Evolutionary conservation across 2,329 filamentous ascomycete species (phyloP).

Genomic region (Phoma herbarum): DNA sequence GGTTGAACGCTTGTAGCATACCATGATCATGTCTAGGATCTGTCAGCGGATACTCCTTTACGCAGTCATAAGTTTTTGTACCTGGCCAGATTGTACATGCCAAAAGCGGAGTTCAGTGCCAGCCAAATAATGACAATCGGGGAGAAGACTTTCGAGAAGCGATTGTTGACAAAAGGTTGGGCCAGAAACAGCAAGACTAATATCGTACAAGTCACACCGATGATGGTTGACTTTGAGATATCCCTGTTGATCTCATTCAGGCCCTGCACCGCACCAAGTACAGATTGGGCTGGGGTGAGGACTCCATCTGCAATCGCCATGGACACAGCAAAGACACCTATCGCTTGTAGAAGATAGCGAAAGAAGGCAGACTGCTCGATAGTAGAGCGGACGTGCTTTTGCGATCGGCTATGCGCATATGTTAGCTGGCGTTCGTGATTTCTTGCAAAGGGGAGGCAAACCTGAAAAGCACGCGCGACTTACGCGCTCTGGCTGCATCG

Average conservation of each 20-base stretch:
- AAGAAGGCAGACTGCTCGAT: constrained; percentile 66
- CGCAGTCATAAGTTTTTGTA: constrained; percentile 4
- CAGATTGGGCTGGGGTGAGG: constrained; percentile 74
- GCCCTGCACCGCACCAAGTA: constrained; percentile 73
- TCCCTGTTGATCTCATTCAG: constrained; percentile 65
- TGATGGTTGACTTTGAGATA: constrained; percentile 65
- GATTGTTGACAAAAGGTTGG: constrained; percentile 62
- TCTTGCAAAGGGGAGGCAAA: background rate
- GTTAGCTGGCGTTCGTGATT: constrained; percentile 60
- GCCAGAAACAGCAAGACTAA: constrained; percentile 69
- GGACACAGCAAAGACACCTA: constrained; percentile 72
- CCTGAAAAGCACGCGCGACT: constrained; percentile 10
- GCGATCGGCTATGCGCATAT: constrained; percentile 55
- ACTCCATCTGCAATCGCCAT: constrained; percentile 74
- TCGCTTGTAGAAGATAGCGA: constrained; percentile 64
- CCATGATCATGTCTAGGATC: constrained; percentile 55
- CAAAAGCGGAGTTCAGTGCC: constrained; percentile 67
- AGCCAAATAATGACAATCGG: constrained; percentile 75
- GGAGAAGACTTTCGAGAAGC: constrained; percentile 60
- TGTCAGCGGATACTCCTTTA: background rate
- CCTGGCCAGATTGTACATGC: constrained; percentile 63
- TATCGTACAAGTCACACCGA: constrained; percentile 71
- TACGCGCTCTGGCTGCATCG: constrained; percentile 62
- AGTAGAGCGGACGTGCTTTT: constrained; percentile 62
- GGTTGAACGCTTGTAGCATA: constrained; percentile 63